Percentiles rank a stretch among this genome's conserved stretches.
Conservation (phyloP, 2,329 filamentous ascomycete genomes). For the Penicillium sp. region DNA sequence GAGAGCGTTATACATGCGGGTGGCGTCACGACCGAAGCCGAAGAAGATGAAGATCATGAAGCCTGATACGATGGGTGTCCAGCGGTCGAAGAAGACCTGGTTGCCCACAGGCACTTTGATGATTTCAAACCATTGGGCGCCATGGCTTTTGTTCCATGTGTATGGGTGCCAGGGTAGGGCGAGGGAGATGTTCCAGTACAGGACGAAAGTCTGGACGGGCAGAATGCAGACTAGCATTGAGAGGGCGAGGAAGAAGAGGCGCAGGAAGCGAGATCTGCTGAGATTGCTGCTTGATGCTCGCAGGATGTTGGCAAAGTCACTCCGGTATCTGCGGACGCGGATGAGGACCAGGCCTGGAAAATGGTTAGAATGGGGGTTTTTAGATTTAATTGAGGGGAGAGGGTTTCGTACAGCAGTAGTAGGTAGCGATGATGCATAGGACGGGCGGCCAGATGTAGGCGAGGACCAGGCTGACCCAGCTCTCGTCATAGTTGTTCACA, state of each 20-base stretch:
- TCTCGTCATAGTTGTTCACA: constrained; percentile 53
- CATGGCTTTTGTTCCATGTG: constrained; percentile 57
- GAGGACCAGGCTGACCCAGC: constrained; percentile 60
- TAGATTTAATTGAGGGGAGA: not conserved
- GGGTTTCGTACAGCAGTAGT: constrained; percentile 57
- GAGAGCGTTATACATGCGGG: constrained; percentile 53
- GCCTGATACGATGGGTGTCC: constrained; percentile 57
- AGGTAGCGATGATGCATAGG: constrained; percentile 54
- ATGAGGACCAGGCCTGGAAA: constrained; percentile 57
- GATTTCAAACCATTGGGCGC: constrained; percentile 52
- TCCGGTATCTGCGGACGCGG: constrained; percentile 63
- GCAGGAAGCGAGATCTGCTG: constrained; percentile 62
- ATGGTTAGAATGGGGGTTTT: not conserved
- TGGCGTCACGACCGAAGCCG: constrained; percentile 63
- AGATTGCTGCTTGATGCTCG: constrained; percentile 52
- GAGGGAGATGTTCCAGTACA: constrained; percentile 46
- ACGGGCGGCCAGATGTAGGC: constrained; percentile 58
- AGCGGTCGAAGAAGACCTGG: constrained; percentile 55
- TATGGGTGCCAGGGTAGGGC: constrained; percentile 45
- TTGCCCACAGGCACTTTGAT: constrained; percentile 50
- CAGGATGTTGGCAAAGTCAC: constrained; percentile 59
- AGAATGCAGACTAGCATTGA: constrained; percentile 58
- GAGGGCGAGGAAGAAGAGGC: constrained; percentile 53
- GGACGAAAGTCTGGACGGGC: constrained; percentile 55
- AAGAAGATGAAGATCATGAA: constrained; percentile 64